These are phyloP conservation scores for Boechera retrofracta DNA, from an alignment of 345 rosid species.

Conservation along the genomic window DNA sequence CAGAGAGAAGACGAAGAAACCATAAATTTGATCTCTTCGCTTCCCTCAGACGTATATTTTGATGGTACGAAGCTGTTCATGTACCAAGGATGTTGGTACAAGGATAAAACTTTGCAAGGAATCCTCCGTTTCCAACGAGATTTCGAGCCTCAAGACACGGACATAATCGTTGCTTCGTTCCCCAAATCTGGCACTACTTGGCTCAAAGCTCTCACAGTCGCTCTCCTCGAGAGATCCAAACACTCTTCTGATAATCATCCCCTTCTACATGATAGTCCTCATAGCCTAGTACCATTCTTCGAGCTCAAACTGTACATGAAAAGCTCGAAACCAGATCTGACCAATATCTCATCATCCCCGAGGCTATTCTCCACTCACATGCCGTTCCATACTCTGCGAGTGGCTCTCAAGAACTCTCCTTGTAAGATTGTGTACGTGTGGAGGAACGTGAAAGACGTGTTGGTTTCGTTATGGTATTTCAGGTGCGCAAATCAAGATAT, in stretches of 20 bases:
- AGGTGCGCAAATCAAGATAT: not conserved
- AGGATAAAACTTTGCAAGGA: constrained; percentile 1
- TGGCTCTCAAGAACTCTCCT: constrained; percentile 7
- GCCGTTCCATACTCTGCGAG: constrained; percentile 28
- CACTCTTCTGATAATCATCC: constrained; percentile 23
- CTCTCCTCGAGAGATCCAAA: constrained; percentile 24
- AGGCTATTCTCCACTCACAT: too few relatives aligned
- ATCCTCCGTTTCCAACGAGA: constrained; percentile 15
- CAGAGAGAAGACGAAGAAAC: constrained; percentile 23
- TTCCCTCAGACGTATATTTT: constrained; percentile 53
- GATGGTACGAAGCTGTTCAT: constrained; percentile 50
- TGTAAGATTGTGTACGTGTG: constrained; percentile 42
- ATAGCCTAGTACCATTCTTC: constrained; percentile 5
- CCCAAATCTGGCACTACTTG: constrained; percentile 45
- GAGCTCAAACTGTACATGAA: too few relatives aligned
- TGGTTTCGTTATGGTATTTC: constrained; percentile 44
- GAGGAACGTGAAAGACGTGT: constrained; percentile 41
- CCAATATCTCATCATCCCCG: too few relatives aligned
- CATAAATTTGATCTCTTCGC: constrained; percentile 15
- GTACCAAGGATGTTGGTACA: constrained; percentile 63
- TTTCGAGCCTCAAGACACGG: constrained; percentile 26
- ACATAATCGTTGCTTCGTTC: constrained; percentile 22
- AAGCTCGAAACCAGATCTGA: too few relatives aligned
- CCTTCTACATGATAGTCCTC: constrained; percentile 30
- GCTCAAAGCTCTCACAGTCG: constrained; percentile 42